These are phyloP conservation scores for Pleurotus tuber-regium DNA, from an alignment of 768 basidiomycete genomes.

Conservation along the genomic window DNA sequence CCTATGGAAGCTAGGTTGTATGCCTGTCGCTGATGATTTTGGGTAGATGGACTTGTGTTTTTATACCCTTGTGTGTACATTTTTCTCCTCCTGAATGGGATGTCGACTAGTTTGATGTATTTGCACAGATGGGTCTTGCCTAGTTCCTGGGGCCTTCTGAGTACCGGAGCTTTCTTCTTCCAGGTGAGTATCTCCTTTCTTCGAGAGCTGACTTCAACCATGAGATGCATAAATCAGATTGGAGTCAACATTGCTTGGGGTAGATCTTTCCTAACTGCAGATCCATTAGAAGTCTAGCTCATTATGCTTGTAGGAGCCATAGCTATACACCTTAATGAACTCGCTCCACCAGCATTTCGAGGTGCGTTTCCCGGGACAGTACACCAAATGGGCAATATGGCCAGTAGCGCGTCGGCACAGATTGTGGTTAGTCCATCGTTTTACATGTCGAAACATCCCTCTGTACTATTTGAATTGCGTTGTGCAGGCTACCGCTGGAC, in stretches of 20 bases:
- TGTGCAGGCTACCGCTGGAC: constrained; percentile 12
- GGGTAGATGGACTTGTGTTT: constrained; percentile 13
- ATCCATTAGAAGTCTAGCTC: not conserved
- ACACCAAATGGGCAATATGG: constrained; percentile 58
- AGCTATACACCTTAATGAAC: constrained; percentile 61
- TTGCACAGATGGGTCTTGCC: constrained; percentile 65
- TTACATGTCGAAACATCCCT: not conserved
- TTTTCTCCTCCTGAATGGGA: not conserved
- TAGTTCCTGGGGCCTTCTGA: constrained; percentile 44
- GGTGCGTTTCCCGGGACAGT: constrained; percentile 65
- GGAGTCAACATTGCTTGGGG: constrained; percentile 74
- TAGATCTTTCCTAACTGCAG: not conserved
- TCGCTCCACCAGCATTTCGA: constrained; percentile 66
- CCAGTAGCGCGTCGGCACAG: constrained; percentile 16
- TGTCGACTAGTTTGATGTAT: not conserved
- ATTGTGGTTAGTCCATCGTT: constrained; percentile 9
- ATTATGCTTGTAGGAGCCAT: constrained; percentile 7
- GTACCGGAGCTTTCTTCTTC: constrained; percentile 65
- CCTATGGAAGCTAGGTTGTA: not conserved
- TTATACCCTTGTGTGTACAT: constrained; percentile 14
- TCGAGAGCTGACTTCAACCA: not conserved
- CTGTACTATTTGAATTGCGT: not conserved
- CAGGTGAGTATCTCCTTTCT: no score
- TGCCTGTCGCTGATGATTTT: not conserved
- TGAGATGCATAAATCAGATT: constrained; percentile 36